A percentile compares a stretch with the other conserved stretches of the same genome.
These are phyloP conservation scores for Colletotrichum abscissum DNA, from an alignment of 2,329 filamentous ascomycete species.

Conservation along the genomic window DNA sequence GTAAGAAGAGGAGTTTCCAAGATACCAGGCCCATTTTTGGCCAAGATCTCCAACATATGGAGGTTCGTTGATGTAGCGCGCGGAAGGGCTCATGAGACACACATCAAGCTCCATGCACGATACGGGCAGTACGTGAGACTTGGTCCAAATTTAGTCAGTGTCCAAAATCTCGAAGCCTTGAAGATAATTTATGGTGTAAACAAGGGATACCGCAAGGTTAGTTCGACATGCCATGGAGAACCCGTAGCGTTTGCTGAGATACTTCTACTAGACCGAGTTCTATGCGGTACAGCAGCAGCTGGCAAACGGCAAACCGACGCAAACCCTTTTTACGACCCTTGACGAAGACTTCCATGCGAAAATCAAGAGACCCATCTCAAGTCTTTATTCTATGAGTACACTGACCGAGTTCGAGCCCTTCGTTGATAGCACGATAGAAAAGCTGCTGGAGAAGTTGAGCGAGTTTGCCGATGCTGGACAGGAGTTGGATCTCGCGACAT, in stretches of 20 bases:
- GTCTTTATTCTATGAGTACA: constrained; percentile 53
- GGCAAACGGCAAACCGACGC: constrained; percentile 41
- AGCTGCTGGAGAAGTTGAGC: constrained; percentile 35
- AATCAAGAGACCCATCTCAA: constrained; percentile 51
- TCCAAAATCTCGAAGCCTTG: neutral
- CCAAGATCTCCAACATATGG: neutral
- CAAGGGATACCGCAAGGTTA: neutral
- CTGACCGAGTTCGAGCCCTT: constrained; percentile 51
- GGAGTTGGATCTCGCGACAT: constrained; percentile 43
- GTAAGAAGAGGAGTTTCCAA: neutral
- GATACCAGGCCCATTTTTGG: neutral
- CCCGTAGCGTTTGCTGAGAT: neutral
- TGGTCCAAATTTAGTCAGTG: neutral
- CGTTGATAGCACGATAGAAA: constrained; percentile 45
- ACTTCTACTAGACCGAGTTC: constrained; percentile 38
- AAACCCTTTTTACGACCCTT: constrained; percentile 49
- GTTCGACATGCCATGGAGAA: neutral
- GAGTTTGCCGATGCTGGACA: neutral
- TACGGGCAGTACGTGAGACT: neutral
- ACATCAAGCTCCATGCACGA: neutral
- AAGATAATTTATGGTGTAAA: neutral
- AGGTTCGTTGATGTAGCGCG: neutral
- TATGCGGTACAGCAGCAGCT: constrained; percentile 44
- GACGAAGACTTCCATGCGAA: constrained; percentile 53
- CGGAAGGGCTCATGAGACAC: neutral